Conservation (phyloP, 768 basidiomycete genomes). For the Podaxis sp. region DNA sequence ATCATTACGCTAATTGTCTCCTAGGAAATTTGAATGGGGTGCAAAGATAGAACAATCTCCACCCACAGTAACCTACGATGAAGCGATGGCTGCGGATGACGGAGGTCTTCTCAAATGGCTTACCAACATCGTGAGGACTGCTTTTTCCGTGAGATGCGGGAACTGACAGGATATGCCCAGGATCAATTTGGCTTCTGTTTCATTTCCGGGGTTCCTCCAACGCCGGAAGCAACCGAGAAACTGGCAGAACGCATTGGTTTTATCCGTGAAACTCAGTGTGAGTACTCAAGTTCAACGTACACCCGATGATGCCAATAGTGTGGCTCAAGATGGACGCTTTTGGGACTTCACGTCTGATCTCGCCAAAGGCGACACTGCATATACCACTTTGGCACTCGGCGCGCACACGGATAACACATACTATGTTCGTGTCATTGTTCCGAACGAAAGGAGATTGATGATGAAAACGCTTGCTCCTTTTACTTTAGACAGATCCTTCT, state of each 20-base stretch:
- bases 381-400: constrained; percentile 81
- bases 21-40: constrained; percentile 77
- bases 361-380: constrained; percentile 90
- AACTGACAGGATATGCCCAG: constrained; percentile 32
- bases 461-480: not conserved
- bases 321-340: constrained; percentile 74
- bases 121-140: constrained; percentile 62
- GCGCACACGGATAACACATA: constrained; percentile 74
- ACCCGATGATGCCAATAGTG: not conserved
- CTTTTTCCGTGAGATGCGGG: not conserved
- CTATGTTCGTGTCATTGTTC: constrained; percentile 44
- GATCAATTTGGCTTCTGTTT: constrained; percentile 88
- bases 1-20: not conserved
- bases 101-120: constrained; percentile 78
- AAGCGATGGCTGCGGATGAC: constrained; percentile 64
- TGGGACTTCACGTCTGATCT: constrained; percentile 97
- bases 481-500: constrained; percentile 77
- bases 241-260: constrained; percentile 75
- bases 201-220: constrained; percentile 73
- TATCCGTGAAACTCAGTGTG: constrained; percentile 78
- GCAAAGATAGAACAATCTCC: constrained; percentile 68
- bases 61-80: constrained; percentile 68
- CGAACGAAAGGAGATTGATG: not conserved
- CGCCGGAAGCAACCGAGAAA: constrained; percentile 80
- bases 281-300: constrained; percentile 4